phyloP scores from a whole-genome alignment of 2,329 filamentous ascomycete species.

The Colletotrichum sp. region DNA sequence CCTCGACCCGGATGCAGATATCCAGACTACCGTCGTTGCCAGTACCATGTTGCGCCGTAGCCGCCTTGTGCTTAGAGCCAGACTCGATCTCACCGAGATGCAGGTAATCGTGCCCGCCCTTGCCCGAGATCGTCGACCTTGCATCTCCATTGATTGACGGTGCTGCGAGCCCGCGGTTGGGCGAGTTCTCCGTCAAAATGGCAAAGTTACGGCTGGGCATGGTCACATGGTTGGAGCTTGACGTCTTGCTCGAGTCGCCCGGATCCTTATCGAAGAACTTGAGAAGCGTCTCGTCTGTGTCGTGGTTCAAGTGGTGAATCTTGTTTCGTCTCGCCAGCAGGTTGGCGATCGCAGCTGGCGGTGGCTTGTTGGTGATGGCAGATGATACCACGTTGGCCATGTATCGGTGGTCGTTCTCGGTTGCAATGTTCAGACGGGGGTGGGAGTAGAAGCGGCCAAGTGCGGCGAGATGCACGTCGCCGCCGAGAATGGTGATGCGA shows the following conservation, averaged over 20 bases:
- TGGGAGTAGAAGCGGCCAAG: conserved; percentile 95
- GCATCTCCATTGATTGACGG: conserved; percentile 23
- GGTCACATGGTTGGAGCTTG: conserved; percentile 79
- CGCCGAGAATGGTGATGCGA: conserved; percentile 89
- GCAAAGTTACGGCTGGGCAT: conserved; percentile 96
- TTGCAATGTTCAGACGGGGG: conserved; percentile 76
- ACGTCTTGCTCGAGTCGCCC: conserved; percentile 76
- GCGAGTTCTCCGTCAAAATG: conserved; percentile 87
- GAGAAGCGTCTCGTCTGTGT: conserved; percentile 93
- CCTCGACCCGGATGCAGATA: conserved; percentile 85
- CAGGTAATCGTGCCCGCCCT: conserved; percentile 73
- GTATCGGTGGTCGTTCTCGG: conserved; percentile 86
- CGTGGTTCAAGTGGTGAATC: conserved; percentile 68
- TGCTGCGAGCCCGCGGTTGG: conserved; percentile 43
- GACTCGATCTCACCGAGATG: conserved; percentile 79
- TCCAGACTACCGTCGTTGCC: conserved; percentile 71
- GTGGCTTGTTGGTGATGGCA: conserved; percentile 94
- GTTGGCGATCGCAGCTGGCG: conserved; percentile 86
- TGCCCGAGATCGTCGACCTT: conserved; percentile 41
- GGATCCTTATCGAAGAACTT: conserved; percentile 92
- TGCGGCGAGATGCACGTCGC: conserved; percentile 91
- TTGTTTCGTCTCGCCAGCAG: conserved; percentile 90
- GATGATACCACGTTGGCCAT: conserved; percentile 96
- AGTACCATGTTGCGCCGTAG: conserved; percentile 60
- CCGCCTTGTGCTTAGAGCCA: conserved; percentile 79